These are phyloP conservation scores for Fusarium begoniae DNA, from an alignment of 2,329 filamentous ascomycete species.

Conservation along the genomic window DNA sequence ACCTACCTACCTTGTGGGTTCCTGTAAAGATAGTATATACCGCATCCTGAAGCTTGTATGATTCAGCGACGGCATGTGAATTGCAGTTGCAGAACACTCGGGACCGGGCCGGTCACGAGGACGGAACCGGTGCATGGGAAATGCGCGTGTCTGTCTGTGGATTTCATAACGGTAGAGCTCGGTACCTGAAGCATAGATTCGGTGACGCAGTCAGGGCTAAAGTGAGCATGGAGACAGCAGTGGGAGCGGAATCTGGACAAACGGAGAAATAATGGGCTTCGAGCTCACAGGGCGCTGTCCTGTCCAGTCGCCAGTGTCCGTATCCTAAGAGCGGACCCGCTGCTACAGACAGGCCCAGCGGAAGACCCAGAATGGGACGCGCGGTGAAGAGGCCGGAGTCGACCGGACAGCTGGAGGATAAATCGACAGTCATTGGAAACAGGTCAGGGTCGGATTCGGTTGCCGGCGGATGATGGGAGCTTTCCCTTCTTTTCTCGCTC, in stretches of 20 bases:
- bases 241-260: constrained; percentile 28
- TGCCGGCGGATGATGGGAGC: constrained; percentile 14
- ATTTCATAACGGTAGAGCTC: neutral
- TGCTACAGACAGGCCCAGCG: constrained; percentile 27
- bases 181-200: constrained; percentile 21
- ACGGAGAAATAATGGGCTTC: constrained; percentile 24
- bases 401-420: constrained; percentile 30
- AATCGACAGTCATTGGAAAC: constrained; percentile 5
- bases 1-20: neutral
- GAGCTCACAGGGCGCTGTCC: constrained; percentile 6
- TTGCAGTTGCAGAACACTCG: constrained; percentile 1
- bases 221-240: constrained; percentile 22
- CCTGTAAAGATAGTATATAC: neutral
- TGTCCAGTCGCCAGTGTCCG: neutral
- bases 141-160: constrained; percentile 14
- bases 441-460: constrained; percentile 6
- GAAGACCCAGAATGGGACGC: constrained; percentile 24
- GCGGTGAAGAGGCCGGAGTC: constrained; percentile 37
- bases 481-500: constrained; percentile 9
- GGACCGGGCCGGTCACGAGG: constrained; percentile 40
- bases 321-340: constrained; percentile 27
- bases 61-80: neutral
- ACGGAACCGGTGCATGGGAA: constrained; percentile 27
- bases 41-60: neutral
- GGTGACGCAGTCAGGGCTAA: constrained; percentile 17